Percentiles rank a stretch among this genome's conserved stretches.
Evolutionary conservation across 768 basidiomycete genomes (phyloP).

Genomic region (Collybia sp.): DNA sequence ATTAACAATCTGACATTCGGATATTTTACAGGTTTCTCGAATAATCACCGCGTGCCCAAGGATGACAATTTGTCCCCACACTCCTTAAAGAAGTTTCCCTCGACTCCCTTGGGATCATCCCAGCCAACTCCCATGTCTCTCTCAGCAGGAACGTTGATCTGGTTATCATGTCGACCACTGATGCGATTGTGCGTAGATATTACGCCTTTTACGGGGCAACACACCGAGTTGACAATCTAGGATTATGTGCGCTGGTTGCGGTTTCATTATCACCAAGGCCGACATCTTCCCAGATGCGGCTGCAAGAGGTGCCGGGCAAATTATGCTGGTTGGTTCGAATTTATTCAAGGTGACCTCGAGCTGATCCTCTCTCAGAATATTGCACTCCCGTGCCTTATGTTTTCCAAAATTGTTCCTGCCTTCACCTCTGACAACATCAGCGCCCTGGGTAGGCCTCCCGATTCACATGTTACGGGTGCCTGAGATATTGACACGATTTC

Average conservation of each 20-base stretch:
- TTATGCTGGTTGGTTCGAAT: slow-evolving; percentile 31
- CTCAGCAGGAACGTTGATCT: slow-evolving; percentile 43
- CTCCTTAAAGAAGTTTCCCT: too few species aligned
- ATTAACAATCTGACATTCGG: too few species aligned
- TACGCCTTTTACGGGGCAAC: not conserved
- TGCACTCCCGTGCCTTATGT: slow-evolving; percentile 58
- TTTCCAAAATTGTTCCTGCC: slow-evolving; percentile 68
- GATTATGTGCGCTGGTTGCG: slow-evolving; percentile 47
- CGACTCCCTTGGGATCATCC: too few species aligned
- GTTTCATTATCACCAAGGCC: slow-evolving; percentile 54
- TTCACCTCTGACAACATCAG: slow-evolving; percentile 54
- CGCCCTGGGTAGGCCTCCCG: slow-evolving; percentile 38
- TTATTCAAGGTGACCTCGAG: not conserved
- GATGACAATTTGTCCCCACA: too few species aligned
- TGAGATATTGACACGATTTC: not conserved
- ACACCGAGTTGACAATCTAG: slow-evolving; percentile 23
- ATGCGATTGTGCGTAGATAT: slow-evolving; percentile 46
- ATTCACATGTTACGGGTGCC: too few species aligned
- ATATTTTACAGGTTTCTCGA: too few species aligned
- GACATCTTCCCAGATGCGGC: slow-evolving; percentile 58
- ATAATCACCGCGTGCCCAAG: too few species aligned
- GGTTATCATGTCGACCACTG: slow-evolving; percentile 58
- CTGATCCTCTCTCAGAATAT: slow-evolving; percentile 35
- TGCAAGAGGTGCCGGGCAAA: slow-evolving; percentile 54
- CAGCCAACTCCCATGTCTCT: too few species aligned